These are phyloP conservation scores for Colletotrichum truncatum DNA, from an alignment of 2,329 filamentous ascomycete species.

Conservation along the genomic window DNA sequence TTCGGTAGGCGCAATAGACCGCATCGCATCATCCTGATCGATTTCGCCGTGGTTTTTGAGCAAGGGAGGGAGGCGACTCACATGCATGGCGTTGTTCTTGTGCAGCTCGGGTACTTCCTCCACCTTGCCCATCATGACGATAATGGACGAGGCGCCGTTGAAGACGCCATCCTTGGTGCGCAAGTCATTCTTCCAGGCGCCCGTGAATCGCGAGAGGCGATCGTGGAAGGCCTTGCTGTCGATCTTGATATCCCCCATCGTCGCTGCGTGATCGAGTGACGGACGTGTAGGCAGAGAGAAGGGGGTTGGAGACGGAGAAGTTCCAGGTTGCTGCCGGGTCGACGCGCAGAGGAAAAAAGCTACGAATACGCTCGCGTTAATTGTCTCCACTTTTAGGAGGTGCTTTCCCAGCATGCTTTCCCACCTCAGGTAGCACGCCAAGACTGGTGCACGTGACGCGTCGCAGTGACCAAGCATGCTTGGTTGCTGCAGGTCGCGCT, in stretches of 20 bases:
- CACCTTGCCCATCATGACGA: slow-evolving; percentile 94
- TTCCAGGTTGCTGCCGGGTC: slow-evolving; percentile 28
- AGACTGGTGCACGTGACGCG: slow-evolving; percentile 47
- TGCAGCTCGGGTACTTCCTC: slow-evolving; percentile 87
- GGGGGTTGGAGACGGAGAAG: slow-evolving; percentile 18
- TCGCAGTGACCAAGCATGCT: no score
- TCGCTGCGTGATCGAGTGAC: slow-evolving; percentile 44
- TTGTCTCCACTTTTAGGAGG: no score
- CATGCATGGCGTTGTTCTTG: slow-evolving; percentile 97
- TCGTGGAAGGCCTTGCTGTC: slow-evolving; percentile 94
- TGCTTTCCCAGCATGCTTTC: no score
- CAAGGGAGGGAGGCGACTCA: slow-evolving; percentile 55
- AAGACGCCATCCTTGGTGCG: slow-evolving; percentile 84
- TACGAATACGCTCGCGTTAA: slow-evolving; percentile 57
- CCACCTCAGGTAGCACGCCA: no score
- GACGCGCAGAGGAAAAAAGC: slow-evolving; percentile 48
- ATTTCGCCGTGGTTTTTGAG: slow-evolving; percentile 17
- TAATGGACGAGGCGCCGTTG: slow-evolving; percentile 84
- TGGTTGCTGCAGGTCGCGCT: no score
- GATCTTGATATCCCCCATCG: slow-evolving; percentile 89
- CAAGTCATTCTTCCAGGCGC: slow-evolving; percentile 97
- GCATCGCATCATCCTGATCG: not conserved
- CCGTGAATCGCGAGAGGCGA: slow-evolving; percentile 85
- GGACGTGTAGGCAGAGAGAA: slow-evolving; percentile 9
- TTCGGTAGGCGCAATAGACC: not conserved